Conservation (phyloP, 495 filamentous ascomycete species). For the Lineolata rhizophorae region DNA sequence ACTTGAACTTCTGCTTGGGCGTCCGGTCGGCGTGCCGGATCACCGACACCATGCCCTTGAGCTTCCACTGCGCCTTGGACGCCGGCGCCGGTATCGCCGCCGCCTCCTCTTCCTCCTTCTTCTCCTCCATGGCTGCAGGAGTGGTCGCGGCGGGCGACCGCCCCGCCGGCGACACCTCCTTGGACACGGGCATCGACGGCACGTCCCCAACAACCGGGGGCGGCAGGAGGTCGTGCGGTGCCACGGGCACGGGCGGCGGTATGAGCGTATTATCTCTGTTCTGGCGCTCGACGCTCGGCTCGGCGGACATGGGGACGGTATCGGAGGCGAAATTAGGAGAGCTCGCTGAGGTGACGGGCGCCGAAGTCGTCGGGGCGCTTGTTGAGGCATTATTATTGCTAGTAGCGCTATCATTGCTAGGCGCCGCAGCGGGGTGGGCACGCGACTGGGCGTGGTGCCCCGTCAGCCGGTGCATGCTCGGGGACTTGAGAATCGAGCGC, state of each 20-base stretch:
- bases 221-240: constrained; percentile 3
- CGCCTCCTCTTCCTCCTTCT: not conserved
- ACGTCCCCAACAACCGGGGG: too few relatives aligned
- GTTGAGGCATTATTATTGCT: too few relatives aligned
- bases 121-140: not conserved
- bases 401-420: too few relatives aligned
- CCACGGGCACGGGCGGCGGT: constrained; percentile 8
- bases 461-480: constrained; percentile 38
- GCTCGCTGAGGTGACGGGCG: too few relatives aligned
- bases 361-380: too few relatives aligned
- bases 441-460: constrained; percentile 20
- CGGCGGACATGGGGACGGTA: constrained; percentile 26
- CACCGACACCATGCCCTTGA: constrained; percentile 96
- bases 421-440: constrained; percentile 16
- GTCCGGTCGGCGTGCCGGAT: constrained; percentile 91
- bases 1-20: constrained; percentile 97
- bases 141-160: not conserved
- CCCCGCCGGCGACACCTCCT: too few relatives aligned
- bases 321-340: constrained; percentile 22
- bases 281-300: constrained; percentile 23
- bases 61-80: constrained; percentile 87
- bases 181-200: too few relatives aligned
- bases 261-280: constrained; percentile 6
- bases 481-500: constrained; percentile 33
- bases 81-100: constrained; percentile 46